Conservation (phyloP, 2,329 filamentous ascomycete species). For the Arthrobotrys sinensis region DNA sequence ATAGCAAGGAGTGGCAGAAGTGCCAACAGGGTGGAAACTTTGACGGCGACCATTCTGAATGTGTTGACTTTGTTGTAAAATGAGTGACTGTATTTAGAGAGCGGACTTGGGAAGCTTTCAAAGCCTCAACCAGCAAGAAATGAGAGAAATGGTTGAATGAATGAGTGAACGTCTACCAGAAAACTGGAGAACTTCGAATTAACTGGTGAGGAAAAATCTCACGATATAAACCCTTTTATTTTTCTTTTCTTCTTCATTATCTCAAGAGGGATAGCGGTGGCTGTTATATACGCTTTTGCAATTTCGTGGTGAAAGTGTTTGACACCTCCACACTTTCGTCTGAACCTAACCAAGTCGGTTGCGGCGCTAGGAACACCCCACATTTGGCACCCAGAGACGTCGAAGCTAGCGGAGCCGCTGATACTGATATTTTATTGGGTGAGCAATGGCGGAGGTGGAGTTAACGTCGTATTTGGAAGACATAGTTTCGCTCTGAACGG, state of each 20-base stretch:
- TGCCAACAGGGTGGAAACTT: constrained; percentile 27
- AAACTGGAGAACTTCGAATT: constrained; percentile 6
- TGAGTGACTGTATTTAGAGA: constrained; percentile 13
- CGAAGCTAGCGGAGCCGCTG: constrained; percentile 36
- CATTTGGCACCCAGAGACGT: constrained; percentile 38
- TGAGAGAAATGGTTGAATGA: constrained; percentile 12
- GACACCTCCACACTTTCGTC: constrained; percentile 12
- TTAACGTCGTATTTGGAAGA: not conserved
- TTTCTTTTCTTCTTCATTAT: constrained; percentile 4
- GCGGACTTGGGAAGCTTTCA: constrained; percentile 1
- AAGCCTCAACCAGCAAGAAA: constrained; percentile 7
- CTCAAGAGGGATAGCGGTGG: constrained; percentile 32
- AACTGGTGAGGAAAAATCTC: constrained; percentile 2
- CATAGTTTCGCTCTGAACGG: not conserved
- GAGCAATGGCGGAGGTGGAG: not conserved
- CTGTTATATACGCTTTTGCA: constrained; percentile 29
- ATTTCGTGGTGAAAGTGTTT: constrained; percentile 13
- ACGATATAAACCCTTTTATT: constrained; percentile 12
- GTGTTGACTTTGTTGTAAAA: constrained; percentile 52
- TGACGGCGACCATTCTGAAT: constrained; percentile 43
- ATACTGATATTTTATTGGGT: not conserved
- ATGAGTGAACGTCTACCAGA: constrained; percentile 15
- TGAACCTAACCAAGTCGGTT: constrained; percentile 17
- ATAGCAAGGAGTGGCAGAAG: constrained; percentile 29
- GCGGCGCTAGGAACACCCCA: constrained; percentile 10